Conservation (phyloP, 768 basidiomycete species). For the Tricholomella constricta region DNA sequence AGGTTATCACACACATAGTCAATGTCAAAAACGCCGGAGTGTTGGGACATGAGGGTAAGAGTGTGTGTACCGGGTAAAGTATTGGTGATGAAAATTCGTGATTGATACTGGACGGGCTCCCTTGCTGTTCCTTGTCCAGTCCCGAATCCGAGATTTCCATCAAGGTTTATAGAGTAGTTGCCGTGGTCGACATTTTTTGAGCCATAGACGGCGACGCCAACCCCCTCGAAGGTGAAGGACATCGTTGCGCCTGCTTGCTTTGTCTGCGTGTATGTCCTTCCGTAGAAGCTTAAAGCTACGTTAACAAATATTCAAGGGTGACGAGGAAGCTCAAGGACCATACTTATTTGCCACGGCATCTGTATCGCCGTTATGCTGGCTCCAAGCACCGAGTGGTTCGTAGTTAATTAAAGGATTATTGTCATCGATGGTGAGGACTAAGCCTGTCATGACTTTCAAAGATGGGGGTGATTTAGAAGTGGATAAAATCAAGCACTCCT, state of each 20-base stretch:
- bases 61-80: slow-evolving; percentile 4
- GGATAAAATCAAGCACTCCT: not conserved
- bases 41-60: not conserved
- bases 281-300: not conserved
- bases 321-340: not conserved
- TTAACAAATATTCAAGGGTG: not conserved
- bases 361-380: not conserved
- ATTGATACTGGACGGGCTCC: not conserved
- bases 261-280: slow-evolving; percentile 1
- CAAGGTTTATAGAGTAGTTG: slow-evolving; percentile 4
- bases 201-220: not conserved
- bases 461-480: not conserved
- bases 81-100: not conserved
- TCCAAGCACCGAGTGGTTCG: slow-evolving; percentile 5
- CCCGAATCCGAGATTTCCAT: not conserved
- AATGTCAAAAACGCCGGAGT: not conserved
- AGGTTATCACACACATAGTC: slow-evolving; percentile 1
- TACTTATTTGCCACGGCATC: not conserved
- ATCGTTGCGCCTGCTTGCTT: slow-evolving; percentile 5
- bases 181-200: slow-evolving; percentile 5
- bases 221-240: slow-evolving; percentile 12
- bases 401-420: slow-evolving; percentile 2
- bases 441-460: not conserved
- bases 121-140: not conserved
- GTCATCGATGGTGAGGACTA: slow-evolving; percentile 7